phyloP scores from a whole-genome alignment of 139 green algal genomes.

The Parachlorella kessleri region DNA sequence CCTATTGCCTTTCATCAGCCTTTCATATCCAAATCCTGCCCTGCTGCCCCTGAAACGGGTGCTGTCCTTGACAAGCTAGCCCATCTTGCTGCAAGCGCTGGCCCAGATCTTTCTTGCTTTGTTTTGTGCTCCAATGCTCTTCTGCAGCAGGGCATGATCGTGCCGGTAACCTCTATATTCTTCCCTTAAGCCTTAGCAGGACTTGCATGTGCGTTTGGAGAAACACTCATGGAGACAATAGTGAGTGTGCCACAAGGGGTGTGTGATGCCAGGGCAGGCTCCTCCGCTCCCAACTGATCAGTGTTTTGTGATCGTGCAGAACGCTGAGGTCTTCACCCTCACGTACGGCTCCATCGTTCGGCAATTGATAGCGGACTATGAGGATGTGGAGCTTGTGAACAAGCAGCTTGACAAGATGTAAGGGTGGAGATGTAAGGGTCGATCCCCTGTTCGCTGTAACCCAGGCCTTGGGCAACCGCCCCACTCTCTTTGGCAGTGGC shows the following conservation, averaged over 20 bases:
- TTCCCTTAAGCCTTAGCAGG: neutral
- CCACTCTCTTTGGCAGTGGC: no score
- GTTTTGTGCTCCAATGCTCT: no score
- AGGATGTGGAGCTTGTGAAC: constrained; percentile 96
- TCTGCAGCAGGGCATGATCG: no score
- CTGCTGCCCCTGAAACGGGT: no score
- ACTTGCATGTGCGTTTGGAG: neutral
- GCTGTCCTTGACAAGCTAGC: no score
- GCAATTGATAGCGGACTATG: constrained; percentile 93
- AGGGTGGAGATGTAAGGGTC: neutral
- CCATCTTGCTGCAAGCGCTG: no score
- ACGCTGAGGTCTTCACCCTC: constrained; percentile 95
- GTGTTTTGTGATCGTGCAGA: constrained; percentile 55
- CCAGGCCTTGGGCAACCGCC: no score
- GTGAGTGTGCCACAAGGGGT: constrained; percentile 6
- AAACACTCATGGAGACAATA: constrained; percentile 16
- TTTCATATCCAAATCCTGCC: no score
- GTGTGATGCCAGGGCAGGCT: no score
- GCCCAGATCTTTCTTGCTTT: no score
- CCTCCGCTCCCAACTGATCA: neutral
- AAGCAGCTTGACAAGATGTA: constrained; percentile 96
- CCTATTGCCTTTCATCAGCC: no score
- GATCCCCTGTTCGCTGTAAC: no score
- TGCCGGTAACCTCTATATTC: neutral
- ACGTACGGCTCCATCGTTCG: constrained; percentile 97